Conservation (phyloP, 352 stramenopile genomes). For the Globisporangium acanthophoron region DNA sequence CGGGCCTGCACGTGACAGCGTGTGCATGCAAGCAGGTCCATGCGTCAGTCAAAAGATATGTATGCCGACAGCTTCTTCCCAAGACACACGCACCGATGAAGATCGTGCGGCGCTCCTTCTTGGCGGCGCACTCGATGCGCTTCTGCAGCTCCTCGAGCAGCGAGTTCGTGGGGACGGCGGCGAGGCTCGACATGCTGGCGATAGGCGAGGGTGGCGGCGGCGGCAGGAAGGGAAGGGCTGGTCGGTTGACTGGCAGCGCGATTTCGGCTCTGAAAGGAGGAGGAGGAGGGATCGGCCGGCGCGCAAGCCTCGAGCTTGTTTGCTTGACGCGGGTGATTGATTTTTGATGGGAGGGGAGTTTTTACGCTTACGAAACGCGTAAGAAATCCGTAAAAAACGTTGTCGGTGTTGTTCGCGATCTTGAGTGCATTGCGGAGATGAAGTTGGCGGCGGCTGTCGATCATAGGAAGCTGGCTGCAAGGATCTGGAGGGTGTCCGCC, state of each 20-base stretch:
- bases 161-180: slow-evolving; percentile 71
- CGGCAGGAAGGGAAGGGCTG: not conserved
- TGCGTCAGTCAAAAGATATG: slow-evolving; percentile 10
- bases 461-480: too few species aligned
- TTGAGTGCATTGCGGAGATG: too few species aligned
- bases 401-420: too few species aligned
- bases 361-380: not conserved
- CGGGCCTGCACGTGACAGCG: slow-evolving; percentile 41
- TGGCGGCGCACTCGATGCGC: slow-evolving; percentile 87
- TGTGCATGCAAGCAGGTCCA: not conserved
- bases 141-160: slow-evolving; percentile 90
- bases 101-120: slow-evolving; percentile 93
- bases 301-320: too few species aligned
- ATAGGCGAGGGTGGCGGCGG: not conserved
- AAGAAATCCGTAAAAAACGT: too few species aligned
- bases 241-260: not conserved
- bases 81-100: slow-evolving; percentile 80
- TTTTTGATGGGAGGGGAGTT: not conserved
- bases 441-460: too few species aligned
- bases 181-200: slow-evolving; percentile 50
- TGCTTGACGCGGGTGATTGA: too few species aligned
- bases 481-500: too few species aligned
- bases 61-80: not conserved
- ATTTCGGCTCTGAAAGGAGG: not conserved
- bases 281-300: not conserved